phyloP scores from a whole-genome alignment of 495 filamentous ascomycete species.

The Physcia stellaris region DNA sequence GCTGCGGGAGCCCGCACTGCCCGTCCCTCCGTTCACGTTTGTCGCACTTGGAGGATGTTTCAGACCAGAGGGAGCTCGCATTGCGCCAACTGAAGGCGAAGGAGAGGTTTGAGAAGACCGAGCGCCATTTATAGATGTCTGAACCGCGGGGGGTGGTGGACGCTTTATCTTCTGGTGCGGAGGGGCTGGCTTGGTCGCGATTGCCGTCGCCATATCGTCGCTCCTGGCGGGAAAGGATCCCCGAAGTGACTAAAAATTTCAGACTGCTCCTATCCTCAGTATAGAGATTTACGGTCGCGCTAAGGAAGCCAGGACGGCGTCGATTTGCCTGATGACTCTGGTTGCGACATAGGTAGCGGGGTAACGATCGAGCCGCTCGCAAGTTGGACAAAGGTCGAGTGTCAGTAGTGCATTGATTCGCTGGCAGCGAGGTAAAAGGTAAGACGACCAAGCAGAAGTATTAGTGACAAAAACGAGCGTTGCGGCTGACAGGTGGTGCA shows the following conservation, averaged over 20 bases:
- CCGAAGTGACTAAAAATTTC: background rate
- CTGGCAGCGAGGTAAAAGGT: too few relatives aligned
- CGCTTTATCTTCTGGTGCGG: conserved; percentile 45
- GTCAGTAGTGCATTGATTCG: too few relatives aligned
- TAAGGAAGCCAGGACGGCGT: too few relatives aligned
- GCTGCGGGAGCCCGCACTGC: conserved; percentile 29
- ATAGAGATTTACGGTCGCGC: too few relatives aligned
- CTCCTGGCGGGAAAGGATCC: background rate
- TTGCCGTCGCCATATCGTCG: conserved; percentile 34
- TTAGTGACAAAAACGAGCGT: too few relatives aligned
- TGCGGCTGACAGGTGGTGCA: too few relatives aligned
- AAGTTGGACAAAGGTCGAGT: too few relatives aligned
- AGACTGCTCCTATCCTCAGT: background rate
- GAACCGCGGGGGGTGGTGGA: conserved; percentile 52
- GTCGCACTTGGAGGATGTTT: conserved; percentile 25
- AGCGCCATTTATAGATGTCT: conserved; percentile 48
- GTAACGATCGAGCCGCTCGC: too few relatives aligned
- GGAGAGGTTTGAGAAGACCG: conserved; percentile 48
- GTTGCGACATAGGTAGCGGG: too few relatives aligned
- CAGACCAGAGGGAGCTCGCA: conserved; percentile 39
- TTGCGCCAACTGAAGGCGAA: conserved; percentile 51
- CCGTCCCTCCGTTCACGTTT: conserved; percentile 30
- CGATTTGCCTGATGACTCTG: too few relatives aligned
- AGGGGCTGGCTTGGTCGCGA: conserved; percentile 38
- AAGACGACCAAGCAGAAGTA: too few relatives aligned